A percentile compares a stretch with the other conserved stretches of the same genome.
Conservation (phyloP, 2,329 filamentous ascomycete genomes). For the Fusarium albidum region DNA sequence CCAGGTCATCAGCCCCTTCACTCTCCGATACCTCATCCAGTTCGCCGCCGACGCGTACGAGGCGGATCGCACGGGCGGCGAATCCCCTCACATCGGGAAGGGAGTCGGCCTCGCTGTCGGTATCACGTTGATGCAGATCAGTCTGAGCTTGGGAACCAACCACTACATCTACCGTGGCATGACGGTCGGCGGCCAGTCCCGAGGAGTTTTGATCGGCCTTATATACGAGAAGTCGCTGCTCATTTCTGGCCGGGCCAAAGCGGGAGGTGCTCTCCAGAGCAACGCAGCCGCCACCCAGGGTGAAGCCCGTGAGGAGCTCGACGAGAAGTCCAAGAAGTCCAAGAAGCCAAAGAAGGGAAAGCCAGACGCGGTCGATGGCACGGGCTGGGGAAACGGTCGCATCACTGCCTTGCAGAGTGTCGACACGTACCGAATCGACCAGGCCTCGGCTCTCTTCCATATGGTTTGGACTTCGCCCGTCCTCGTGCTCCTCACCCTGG, state of each 20-base stretch:
- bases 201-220: conserved; percentile 82
- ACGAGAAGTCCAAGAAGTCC: conserved; percentile 50
- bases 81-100: conserved; percentile 73
- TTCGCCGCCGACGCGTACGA: conserved; percentile 84
- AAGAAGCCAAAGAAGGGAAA: conserved; percentile 51
- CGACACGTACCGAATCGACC: conserved; percentile 91
- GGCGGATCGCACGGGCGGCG: conserved; percentile 59
- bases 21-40: conserved; percentile 83
- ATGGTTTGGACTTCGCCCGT: conserved; percentile 89
- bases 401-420: conserved; percentile 95
- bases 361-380: conserved; percentile 64
- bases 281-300: conserved; percentile 53
- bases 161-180: conserved; percentile 95
- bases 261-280: conserved; percentile 67
- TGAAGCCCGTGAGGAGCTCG: conserved; percentile 44
- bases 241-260: conserved; percentile 86
- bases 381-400: conserved; percentile 91
- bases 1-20: conserved; percentile 85
- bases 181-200: conserved; percentile 85
- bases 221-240: conserved; percentile 95
- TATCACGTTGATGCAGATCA: conserved; percentile 84
- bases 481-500: conserved; percentile 78
- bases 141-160: conserved; percentile 82
- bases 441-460: conserved; percentile 88
- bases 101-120: conserved; percentile 87